Conservation (phyloP, 148 eudicot species). For the Spergularia marina region DNA sequence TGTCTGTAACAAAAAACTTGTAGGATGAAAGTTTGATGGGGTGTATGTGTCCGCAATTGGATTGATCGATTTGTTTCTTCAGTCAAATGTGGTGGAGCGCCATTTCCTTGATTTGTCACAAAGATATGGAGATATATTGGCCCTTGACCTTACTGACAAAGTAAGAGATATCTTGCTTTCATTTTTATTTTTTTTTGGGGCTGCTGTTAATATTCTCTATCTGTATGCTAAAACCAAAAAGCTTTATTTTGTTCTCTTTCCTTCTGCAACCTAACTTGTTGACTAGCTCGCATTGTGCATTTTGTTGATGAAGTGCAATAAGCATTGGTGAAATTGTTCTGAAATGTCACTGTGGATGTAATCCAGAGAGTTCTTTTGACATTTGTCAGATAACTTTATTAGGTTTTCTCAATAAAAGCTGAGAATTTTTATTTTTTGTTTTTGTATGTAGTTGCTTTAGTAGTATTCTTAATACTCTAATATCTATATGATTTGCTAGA, state of each 20-base stretch:
- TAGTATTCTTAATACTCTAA: not conserved
- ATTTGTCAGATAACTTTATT: not conserved
- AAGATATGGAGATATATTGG: conserved; percentile 82
- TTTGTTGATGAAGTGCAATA: not conserved
- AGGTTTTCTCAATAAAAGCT: not conserved
- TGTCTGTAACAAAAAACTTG: conserved; percentile 25
- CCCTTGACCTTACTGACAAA: conserved; percentile 83
- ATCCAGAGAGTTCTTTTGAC: not conserved
- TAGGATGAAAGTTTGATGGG: conserved; percentile 1
- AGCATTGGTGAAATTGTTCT: not conserved
- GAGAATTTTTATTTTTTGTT: not conserved
- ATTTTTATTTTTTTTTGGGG: not conserved
- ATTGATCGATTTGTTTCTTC: conserved; percentile 20
- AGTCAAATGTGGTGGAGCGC: conserved; percentile 83
- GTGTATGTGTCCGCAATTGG: conserved; percentile 6
- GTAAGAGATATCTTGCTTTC: conserved; percentile 30
- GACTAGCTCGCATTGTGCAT: not conserved
- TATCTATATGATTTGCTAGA: not conserved
- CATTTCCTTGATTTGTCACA: conserved; percentile 81
- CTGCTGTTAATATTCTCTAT: not conserved
- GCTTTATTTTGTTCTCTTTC: not conserved
- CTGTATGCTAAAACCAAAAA: not conserved
- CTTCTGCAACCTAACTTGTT: not conserved
- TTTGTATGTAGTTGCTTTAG: too few species aligned
- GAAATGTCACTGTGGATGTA: not conserved